Conservation (phyloP, 108 stramenopile species). For the Cyclotella kingstonii region DNA sequence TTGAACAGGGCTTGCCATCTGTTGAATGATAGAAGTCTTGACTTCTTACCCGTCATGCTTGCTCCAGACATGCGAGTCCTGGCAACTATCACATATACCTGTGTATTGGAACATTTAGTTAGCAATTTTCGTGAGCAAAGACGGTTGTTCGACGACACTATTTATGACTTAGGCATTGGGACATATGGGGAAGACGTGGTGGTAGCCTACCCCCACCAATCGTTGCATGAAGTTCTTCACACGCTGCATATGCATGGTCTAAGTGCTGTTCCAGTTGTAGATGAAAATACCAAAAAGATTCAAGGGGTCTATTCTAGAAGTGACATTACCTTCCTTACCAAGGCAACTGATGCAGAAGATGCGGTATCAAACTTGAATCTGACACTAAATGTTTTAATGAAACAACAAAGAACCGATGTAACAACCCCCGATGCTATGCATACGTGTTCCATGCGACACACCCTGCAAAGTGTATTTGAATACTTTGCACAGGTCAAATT, state of each 20-base stretch:
- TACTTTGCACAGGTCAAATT: slow-evolving; percentile 88
- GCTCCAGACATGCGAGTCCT: slow-evolving; percentile 84
- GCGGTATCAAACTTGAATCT: slow-evolving; percentile 85
- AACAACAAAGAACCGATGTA: slow-evolving; percentile 71
- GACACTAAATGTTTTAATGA: slow-evolving; percentile 71
- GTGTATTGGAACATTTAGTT: slow-evolving; percentile 89
- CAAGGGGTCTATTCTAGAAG: slow-evolving; percentile 76
- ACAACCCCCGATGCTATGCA: slow-evolving; percentile 88
- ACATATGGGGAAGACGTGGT: slow-evolving; percentile 85
- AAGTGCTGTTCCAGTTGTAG: slow-evolving; percentile 84
- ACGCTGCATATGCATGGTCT: slow-evolving; percentile 69
- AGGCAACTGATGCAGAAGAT: slow-evolving; percentile 87
- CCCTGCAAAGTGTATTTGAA: slow-evolving; percentile 89
- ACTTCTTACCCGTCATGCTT: slow-evolving; percentile 87
- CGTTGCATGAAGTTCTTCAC: slow-evolving; percentile 79
- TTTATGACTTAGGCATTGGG: slow-evolving; percentile 89
- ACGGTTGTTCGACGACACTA: slow-evolving; percentile 92
- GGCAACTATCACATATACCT: slow-evolving; percentile 85
- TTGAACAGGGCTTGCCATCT: slow-evolving; percentile 75
- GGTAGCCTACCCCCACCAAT: slow-evolving; percentile 68
- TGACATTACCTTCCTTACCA: slow-evolving; percentile 91
- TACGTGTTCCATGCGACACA: slow-evolving; percentile 74
- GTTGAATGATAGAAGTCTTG: slow-evolving; percentile 51
- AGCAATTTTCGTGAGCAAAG: slow-evolving; percentile 93
- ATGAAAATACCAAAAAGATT: slow-evolving; percentile 56